Percentiles rank a stretch among this genome's conserved stretches.
These are phyloP conservation scores for Mycena sanguinolenta DNA, from an alignment of 768 basidiomycete genomes.

Conservation along the genomic window DNA sequence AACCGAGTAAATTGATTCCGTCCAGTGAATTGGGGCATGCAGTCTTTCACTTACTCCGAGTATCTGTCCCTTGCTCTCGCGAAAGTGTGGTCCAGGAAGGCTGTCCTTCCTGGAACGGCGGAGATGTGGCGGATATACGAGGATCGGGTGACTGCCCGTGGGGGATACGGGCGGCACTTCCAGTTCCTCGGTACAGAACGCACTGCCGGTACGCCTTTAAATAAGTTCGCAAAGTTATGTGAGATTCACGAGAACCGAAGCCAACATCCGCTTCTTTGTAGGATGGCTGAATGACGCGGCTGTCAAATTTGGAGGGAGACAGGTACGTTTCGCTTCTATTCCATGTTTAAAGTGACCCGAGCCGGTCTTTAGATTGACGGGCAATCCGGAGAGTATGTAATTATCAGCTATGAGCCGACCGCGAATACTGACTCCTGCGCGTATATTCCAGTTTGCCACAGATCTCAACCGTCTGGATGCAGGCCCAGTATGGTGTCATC, in stretches of 20 bases:
- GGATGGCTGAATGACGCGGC: conserved; percentile 58
- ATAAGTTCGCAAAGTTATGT: too few species aligned
- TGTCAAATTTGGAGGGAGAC: conserved; percentile 52
- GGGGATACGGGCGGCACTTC: conserved; percentile 53
- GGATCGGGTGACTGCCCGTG: conserved; percentile 45
- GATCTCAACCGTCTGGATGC: conserved; percentile 27
- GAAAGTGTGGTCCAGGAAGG: conserved; percentile 53
- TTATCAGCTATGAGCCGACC: neutral
- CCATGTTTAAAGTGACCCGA: neutral
- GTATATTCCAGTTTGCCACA: conserved; percentile 19
- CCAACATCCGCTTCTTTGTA: conserved; percentile 48
- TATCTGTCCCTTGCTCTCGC: conserved; percentile 52
- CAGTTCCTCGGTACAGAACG: conserved; percentile 50
- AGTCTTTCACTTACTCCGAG: conserved; percentile 54
- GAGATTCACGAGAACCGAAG: conserved; percentile 30
- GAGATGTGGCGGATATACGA: conserved; percentile 51
- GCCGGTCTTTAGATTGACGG: conserved; percentile 28
- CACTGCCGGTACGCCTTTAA: conserved; percentile 38
- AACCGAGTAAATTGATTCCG: neutral
- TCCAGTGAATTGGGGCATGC: conserved; percentile 55
- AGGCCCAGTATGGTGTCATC: conserved; percentile 23
- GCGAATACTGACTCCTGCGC: neutral
- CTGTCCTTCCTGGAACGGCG: conserved; percentile 48
- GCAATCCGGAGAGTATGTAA: conserved; percentile 19
- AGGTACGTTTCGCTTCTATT: conserved; percentile 39